Evolutionary conservation across 768 basidiomycete genomes (phyloP).

Genomic region (Rhizopogon vulgaris): DNA sequence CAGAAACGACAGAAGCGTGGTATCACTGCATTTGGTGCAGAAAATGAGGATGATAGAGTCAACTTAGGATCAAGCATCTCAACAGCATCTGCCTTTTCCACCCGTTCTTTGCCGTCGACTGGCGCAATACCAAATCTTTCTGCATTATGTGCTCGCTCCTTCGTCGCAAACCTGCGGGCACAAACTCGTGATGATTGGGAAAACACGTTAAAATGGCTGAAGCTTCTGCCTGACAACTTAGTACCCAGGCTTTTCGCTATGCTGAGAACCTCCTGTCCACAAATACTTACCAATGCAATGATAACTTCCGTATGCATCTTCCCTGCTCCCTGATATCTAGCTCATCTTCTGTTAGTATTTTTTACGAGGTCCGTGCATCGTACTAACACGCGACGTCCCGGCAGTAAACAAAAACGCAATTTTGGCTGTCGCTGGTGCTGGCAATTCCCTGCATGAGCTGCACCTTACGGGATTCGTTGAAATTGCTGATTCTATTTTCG

Average conservation of each 20-base stretch:
- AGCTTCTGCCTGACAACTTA: slow-evolving; percentile 45
- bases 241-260: slow-evolving; percentile 46
- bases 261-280: slow-evolving; percentile 44
- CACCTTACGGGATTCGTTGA: slow-evolving; percentile 48
- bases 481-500: slow-evolving; percentile 45
- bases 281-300: slow-evolving; percentile 45
- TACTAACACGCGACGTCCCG: slow-evolving; percentile 42
- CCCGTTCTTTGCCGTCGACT: slow-evolving; percentile 29
- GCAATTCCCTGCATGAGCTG: slow-evolving; percentile 36
- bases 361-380: slow-evolving; percentile 45
- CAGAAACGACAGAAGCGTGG: slow-evolving; percentile 13
- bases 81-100: slow-evolving; percentile 48
- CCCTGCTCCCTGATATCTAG: not conserved
- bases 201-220: slow-evolving; percentile 33
- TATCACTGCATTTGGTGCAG: slow-evolving; percentile 33
- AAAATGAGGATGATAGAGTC: slow-evolving; percentile 38
- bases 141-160: slow-evolving; percentile 44
- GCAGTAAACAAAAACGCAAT: slow-evolving; percentile 50
- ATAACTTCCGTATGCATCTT: slow-evolving; percentile 43
- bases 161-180: slow-evolving; percentile 37
- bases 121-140: slow-evolving; percentile 38
- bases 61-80: slow-evolving; percentile 33
- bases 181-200: slow-evolving; percentile 34
- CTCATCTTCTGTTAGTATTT: slow-evolving; percentile 40
- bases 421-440: slow-evolving; percentile 28